Evolutionary conservation across 2,329 filamentous ascomycete genomes (phyloP), one percentile per base, ranked within the genome.

Genomic region (Macrophomina phaseolina): DNA sequence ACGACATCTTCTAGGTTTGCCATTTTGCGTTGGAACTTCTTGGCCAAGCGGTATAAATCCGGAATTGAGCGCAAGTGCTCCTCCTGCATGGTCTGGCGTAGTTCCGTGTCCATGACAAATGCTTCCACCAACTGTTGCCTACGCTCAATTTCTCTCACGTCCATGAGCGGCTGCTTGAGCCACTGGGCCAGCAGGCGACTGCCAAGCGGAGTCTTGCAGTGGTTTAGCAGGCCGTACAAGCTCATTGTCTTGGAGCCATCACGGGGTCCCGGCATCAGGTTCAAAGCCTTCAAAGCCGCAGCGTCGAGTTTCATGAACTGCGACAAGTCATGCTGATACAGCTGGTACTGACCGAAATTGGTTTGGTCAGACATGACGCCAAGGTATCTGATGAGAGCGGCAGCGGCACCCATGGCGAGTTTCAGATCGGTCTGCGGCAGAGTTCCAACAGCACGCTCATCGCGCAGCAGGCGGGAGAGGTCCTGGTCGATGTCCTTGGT

Each of bases 251-350:
- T 98, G n/a, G 93, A 87, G 1, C 95, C 95, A 75, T 99, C 95
- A 70, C 93, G 89, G 0, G 92, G 92, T 5, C 95, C 94, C 5
- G 95, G 96, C 94, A 99, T 98, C 45, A 99, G 86, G 73, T 99
- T 99, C 64, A 99, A 85, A 0, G 95, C 95, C 74, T 96, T 94
- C 51, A 99, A 83, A 0, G 95, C 95, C 1, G 95, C 93, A 0
- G 96, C 93, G 79, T 99, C 95, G 4, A 99, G 85, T 80, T 97
- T 99, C 95, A 99, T 99, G 78, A 93, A 99, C 74, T 99, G 94
- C 1, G 94, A 90, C 52, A 99, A 82, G 75, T 99, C 95, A 78
- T 99, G 95, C 79, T 99, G 95, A 75, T 98, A 99, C 16, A 99
- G 86, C 77, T 94, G 92, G 75, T 96, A 99, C 76, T 99, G 94